phyloP scores from a whole-genome alignment of 805 yeast species.

The Starmerella bombi region DNA sequence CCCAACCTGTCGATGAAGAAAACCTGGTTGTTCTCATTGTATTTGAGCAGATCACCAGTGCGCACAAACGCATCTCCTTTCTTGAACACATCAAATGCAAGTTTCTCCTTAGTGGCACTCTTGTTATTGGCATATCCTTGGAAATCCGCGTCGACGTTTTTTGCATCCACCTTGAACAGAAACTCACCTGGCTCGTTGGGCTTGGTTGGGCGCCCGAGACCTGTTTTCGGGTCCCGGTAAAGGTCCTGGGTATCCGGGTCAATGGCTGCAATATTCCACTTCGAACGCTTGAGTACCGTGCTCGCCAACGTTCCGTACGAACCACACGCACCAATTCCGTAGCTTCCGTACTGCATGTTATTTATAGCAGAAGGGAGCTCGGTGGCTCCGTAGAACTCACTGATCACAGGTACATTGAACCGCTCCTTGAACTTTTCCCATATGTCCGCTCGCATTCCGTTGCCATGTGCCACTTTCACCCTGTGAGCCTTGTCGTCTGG shows the following conservation, averaged over 20 bases:
- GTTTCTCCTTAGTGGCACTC: slow-evolving; percentile 64
- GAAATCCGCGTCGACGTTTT: slow-evolving; percentile 58
- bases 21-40: slow-evolving; percentile 54
- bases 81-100: slow-evolving; percentile 56
- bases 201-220: slow-evolving; percentile 44
- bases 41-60: slow-evolving; percentile 67
- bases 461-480: slow-evolving; percentile 68
- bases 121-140: slow-evolving; percentile 82
- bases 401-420: slow-evolving; percentile 60
- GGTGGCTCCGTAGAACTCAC: slow-evolving; percentile 89
- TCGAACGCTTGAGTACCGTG: slow-evolving; percentile 41
- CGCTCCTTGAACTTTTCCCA: slow-evolving; percentile 71
- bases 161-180: slow-evolving; percentile 56
- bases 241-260: slow-evolving; percentile 65
- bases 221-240: slow-evolving; percentile 53
- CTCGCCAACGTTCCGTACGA: slow-evolving; percentile 43
- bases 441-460: slow-evolving; percentile 79
- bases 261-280: slow-evolving; percentile 46
- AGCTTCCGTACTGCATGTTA: slow-evolving; percentile 59
- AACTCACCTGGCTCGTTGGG: slow-evolving; percentile 74
- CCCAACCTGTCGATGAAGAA: slow-evolving; percentile 88
- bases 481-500: slow-evolving; percentile 48
- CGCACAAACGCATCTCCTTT: slow-evolving; percentile 88
- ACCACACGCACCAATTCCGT: slow-evolving; percentile 80
- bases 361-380: slow-evolving; percentile 86